These are phyloP conservation scores for Aspergillus neotritici DNA, from an alignment of 2,329 filamentous ascomycete species.

Conservation along the genomic window DNA sequence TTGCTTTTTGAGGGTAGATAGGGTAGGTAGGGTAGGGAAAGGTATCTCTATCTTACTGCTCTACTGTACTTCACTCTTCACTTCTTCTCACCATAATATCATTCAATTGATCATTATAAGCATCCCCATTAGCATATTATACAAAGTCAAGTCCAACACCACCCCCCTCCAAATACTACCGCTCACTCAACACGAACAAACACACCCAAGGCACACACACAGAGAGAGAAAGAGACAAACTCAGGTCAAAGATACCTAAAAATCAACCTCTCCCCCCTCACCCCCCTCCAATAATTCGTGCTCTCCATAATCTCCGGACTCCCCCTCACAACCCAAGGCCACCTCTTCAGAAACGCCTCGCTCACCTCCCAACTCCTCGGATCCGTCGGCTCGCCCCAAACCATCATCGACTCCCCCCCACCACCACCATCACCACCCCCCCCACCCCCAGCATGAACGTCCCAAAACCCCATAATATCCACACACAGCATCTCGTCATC, in stretches of 20 bases:
- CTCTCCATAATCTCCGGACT: slow-evolving; percentile 21
- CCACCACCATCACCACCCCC: too few relatives aligned
- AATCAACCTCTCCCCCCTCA: slow-evolving; percentile 21
- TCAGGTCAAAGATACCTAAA: slow-evolving; percentile 21
- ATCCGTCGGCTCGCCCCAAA: slow-evolving; percentile 48
- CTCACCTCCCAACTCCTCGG: slow-evolving; percentile 46
- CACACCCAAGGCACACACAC: too few relatives aligned
- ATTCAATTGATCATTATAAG: slow-evolving; percentile 1
- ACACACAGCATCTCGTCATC: slow-evolving; percentile 32
- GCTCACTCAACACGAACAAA: not conserved
- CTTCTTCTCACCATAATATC: not conserved
- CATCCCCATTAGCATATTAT: too few relatives aligned
- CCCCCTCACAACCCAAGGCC: slow-evolving; percentile 30
- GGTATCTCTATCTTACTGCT: too few relatives aligned
- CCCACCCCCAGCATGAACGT: not conserved
- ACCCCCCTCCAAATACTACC: too few relatives aligned
- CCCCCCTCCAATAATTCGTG: slow-evolving; percentile 23
- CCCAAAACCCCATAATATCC: slow-evolving; percentile 35
- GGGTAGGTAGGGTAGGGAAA: too few relatives aligned
- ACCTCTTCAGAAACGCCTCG: slow-evolving; percentile 43
- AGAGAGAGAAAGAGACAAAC: not conserved
- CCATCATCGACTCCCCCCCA: slow-evolving; percentile 36
- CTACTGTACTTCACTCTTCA: not conserved
- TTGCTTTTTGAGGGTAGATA: too few relatives aligned
- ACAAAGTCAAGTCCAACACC: too few relatives aligned